Base-by-base conservation (phyloP, 2,329 filamentous ascomycete species). In the Cladosporium austrohemisphaericum region DNA sequence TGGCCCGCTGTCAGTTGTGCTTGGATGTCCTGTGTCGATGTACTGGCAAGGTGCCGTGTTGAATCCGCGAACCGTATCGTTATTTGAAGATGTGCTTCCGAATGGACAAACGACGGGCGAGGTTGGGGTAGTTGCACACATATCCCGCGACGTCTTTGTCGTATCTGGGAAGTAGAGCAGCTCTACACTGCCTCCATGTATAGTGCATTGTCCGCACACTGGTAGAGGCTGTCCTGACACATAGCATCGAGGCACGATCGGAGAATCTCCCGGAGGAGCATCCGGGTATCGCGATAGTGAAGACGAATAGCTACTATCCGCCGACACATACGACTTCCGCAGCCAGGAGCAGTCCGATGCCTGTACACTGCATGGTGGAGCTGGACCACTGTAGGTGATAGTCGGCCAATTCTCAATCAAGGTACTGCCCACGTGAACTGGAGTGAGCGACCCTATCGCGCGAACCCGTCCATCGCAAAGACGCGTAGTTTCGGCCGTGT, bases 31-130 rank as follows among this genome's bases (percentile, higher is more conserved):
- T 5, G 44, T 47, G 13, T 37, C 22, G 16, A 47, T 47, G 13
- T 47, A 47, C 11, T 26, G 44, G 29, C 44, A 47, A 3, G 44
- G 44, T 4, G 33, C 33, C 6, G 44, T 47, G 11, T 33, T 33
- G 18, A 47, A 47, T 4, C 44, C 44, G 8, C 4, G 14, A 1
- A 16, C 18, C 9, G 44, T 47, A 14, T 47, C 44, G 26, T 47
- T 14, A 18, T 47, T 36, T 3, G 33, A 26, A n/a, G 31, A 23
- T 3, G 44, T 47, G 4, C 33, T 16, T 11, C 44, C 44, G 25
- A 29, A 47, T 19, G 44, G 44, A 19, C 44, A 47, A 29, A 37
- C 38, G 33, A 47, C 33, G 16, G 44, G 33, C n/a, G 44, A 47
- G 8, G 44, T 36, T 6, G 44, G 33, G 5, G 44, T 28, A 22